These are phyloP conservation scores for Malus orientalis DNA, from an alignment of 306 rosid genomes.

Conservation along the genomic window DNA sequence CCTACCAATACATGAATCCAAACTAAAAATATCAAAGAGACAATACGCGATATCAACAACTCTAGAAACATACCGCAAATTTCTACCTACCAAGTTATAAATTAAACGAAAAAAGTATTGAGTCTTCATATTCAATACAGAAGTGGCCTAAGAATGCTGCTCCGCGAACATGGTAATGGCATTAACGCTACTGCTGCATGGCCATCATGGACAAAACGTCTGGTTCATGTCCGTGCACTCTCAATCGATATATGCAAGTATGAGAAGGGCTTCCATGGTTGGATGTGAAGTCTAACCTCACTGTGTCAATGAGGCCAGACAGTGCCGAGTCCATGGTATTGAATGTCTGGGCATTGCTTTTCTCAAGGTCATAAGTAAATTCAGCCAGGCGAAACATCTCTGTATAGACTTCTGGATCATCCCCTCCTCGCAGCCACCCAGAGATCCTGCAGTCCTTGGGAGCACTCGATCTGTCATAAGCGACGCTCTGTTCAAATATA, in stretches of 20 bases:
- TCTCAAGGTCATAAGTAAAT: slow-evolving; percentile 75
- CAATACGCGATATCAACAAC: not conserved
- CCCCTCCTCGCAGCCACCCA: slow-evolving; percentile 63
- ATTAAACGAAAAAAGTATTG: slow-evolving; percentile 8
- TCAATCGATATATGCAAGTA: slow-evolving; percentile 87
- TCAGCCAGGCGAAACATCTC: slow-evolving; percentile 50
- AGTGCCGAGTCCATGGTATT: slow-evolving; percentile 37
- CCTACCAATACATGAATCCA: not conserved
- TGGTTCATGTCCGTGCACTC: slow-evolving; percentile 82
- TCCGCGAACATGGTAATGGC: not conserved
- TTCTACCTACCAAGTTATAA: slow-evolving; percentile 17
- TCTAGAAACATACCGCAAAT: not conserved
- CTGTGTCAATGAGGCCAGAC: slow-evolving; percentile 43
- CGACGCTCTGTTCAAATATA: slow-evolving; percentile 59
- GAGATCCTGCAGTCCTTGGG: slow-evolving; percentile 85
- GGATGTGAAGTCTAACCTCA: slow-evolving; percentile 78
- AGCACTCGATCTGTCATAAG: slow-evolving; percentile 80
- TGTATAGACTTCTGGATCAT: slow-evolving; percentile 21
- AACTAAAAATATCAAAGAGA: not conserved
- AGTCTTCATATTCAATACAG: slow-evolving; percentile 5
- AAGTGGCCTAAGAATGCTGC: not conserved
- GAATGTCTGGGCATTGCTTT: slow-evolving; percentile 92
- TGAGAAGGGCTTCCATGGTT: slow-evolving; percentile 86
- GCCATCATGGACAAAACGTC: slow-evolving; percentile 56
- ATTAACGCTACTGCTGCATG: slow-evolving; percentile 30